Conservation (phyloP, 1,284 basidiomycete species). For the Puccinia coronata region DNA sequence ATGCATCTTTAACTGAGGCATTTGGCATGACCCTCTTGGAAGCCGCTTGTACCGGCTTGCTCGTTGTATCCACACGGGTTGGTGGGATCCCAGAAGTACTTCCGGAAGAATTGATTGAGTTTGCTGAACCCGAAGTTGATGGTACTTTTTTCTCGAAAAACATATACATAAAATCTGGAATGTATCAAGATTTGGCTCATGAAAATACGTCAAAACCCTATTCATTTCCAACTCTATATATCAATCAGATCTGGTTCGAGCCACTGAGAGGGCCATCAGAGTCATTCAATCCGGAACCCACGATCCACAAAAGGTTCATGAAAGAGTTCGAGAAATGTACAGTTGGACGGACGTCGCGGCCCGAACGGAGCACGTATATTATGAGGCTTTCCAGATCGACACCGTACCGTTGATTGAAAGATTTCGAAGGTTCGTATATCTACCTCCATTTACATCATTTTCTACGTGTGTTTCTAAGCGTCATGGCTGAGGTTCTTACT, state of each 20-base stretch:
- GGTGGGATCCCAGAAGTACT: conserved; percentile 95
- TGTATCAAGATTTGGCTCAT: background rate
- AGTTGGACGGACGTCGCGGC: conserved; percentile 78
- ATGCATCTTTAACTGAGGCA: conserved; percentile 91
- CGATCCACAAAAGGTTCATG: conserved; percentile 76
- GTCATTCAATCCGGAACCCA: conserved; percentile 72
- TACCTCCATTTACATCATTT: background rate
- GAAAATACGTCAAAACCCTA: background rate
- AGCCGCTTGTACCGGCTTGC: conserved; percentile 89
- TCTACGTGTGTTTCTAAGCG: background rate
- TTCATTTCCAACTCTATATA: background rate
- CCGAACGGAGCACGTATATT: conserved; percentile 82
- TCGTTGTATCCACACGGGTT: conserved; percentile 89
- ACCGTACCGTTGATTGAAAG: conserved; percentile 71
- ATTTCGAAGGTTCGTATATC: conserved; percentile 65
- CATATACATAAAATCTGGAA: background rate
- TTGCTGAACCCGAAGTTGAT: conserved; percentile 83
- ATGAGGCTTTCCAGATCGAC: conserved; percentile 66
- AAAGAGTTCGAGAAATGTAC: conserved; percentile 78
- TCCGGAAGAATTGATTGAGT: conserved; percentile 89
- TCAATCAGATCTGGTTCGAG: conserved; percentile 76
- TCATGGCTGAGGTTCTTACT: background rate
- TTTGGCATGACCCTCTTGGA: conserved; percentile 96
- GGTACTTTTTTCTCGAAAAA: conserved; percentile 62
- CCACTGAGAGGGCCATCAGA: conserved; percentile 75